Evolutionary conservation across 495 filamentous ascomycete species (phyloP), one percentile per base, ranked within the genome.

Genomic region (Xylaria acuta): DNA sequence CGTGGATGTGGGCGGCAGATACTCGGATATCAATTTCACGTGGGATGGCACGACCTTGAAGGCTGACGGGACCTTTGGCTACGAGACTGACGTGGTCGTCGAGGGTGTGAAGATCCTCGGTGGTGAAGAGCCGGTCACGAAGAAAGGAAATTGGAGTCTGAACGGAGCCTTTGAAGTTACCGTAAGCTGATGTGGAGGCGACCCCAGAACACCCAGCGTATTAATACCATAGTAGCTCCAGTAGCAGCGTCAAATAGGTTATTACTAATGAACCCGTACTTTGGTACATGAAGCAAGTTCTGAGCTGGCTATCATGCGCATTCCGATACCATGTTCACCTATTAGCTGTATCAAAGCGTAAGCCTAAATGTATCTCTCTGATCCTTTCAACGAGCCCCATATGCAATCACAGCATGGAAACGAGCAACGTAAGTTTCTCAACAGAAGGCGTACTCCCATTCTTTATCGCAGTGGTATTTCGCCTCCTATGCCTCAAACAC

Each of bases 401-500:
- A 32, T 51, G 14, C 11, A 58, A 40, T 43, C 47, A 56, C 11
- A 27, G 38, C 5, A 40, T 32, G 1, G 36, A 27, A 41, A 9
- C 4, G 20, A 12, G 7, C 20, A 36, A 53, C 9, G 12, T 5
- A 30, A 14, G 32, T 16, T 36, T 16, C 18, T 18, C 30, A 43
- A 30, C 30, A 30, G 12, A 32, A 67, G 32, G 36, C 36, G 2
- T 59, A 53, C 14, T 67, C 64, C 38, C 4, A n/a, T 58, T 34
- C 38, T 27, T 56, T 40, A 60, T 64, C 59, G 30, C 53, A 45
- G 1, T 27, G 27, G 43, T 54, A 51, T 59, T 49, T 60, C 22
- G 53, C 49, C 60, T 51, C 36, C 71, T 73, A 73, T 22, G 84
- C 83, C 77, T 92, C 90, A 77, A 94, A 94, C 8, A 94, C 87